These are phyloP conservation scores for Endocalyx cinctus DNA, from an alignment of 2,329 filamentous ascomycete species.

Conservation along the genomic window DNA sequence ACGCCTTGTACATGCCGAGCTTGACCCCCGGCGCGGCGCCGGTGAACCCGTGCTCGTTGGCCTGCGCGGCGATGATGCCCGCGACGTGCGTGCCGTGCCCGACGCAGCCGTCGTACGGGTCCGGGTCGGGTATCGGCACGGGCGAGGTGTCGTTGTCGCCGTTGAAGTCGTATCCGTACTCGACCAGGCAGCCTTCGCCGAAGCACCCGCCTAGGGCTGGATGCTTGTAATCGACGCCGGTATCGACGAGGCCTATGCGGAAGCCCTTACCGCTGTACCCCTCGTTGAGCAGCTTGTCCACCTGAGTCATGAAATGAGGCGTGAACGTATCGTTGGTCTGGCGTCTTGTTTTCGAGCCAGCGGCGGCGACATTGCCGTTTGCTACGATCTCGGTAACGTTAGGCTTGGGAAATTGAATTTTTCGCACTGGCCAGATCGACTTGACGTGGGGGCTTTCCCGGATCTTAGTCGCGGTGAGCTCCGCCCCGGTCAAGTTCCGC, in stretches of 20 bases:
- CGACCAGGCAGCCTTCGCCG: conserved; percentile 53
- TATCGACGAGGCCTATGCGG: conserved; percentile 51
- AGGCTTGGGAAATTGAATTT: too few relatives aligned
- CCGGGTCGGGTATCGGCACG: not conserved
- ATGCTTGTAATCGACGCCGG: conserved; percentile 57
- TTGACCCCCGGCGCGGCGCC: not conserved
- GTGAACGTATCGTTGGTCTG: conserved; percentile 43
- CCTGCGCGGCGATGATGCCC: not conserved
- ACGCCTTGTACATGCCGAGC: not conserved
- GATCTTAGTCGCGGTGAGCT: too few relatives aligned
- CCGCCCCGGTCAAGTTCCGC: too few relatives aligned
- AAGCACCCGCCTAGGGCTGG: conserved; percentile 62
- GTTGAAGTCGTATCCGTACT: conserved; percentile 36
- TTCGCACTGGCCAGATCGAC: too few relatives aligned
- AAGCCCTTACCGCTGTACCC: conserved; percentile 47
- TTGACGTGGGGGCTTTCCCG: too few relatives aligned
- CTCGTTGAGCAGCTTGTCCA: conserved; percentile 46
- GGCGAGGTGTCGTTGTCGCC: too few relatives aligned
- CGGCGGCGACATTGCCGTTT: too few relatives aligned
- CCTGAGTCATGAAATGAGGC: conserved; percentile 53
- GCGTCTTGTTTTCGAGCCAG: too few relatives aligned
- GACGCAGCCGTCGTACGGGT: too few relatives aligned
- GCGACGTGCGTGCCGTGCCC: not conserved
- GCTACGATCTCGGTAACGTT: too few relatives aligned
- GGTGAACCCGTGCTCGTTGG: not conserved